A percentile compares a stretch with the other conserved stretches of the same genome.
These are phyloP conservation scores for Jacaranda copaia DNA, from an alignment of 257 asterid species.

Conservation along the genomic window DNA sequence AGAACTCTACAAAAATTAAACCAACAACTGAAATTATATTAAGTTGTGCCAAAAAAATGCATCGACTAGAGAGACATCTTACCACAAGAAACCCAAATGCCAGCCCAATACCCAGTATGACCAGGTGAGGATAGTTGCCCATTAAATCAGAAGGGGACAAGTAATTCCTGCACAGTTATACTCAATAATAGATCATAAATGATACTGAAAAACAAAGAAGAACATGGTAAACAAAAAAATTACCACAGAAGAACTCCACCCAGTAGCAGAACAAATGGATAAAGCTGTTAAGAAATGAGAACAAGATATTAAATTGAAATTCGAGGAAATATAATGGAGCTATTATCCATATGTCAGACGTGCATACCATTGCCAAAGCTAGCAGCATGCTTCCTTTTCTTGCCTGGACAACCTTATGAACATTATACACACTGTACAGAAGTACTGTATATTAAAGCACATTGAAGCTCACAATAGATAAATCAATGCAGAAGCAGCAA, in stretches of 20 bases:
- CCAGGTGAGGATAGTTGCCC: slow-evolving; percentile 68
- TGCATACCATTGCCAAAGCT: slow-evolving; percentile 94
- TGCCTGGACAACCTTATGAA: slow-evolving; percentile 81
- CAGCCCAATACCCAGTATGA: slow-evolving; percentile 82
- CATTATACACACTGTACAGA: slow-evolving; percentile 78
- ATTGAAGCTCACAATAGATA: slow-evolving; percentile 22
- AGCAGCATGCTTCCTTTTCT: slow-evolving; percentile 86
- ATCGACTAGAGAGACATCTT: slow-evolving; percentile 36
- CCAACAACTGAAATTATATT: slow-evolving; percentile 23
- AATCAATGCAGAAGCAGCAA: slow-evolving; percentile 27
- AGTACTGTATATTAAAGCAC: slow-evolving; percentile 24
- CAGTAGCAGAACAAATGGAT: slow-evolving; percentile 81
- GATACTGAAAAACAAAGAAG: not conserved
- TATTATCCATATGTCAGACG: slow-evolving; percentile 15
- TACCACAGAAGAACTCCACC: slow-evolving; percentile 91
- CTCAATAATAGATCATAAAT: slow-evolving; percentile 34
- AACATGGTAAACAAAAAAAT: slow-evolving; percentile 29
- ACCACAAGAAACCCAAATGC: slow-evolving; percentile 99
- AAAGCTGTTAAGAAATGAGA: slow-evolving; percentile 66
- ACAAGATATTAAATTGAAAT: slow-evolving; percentile 30
- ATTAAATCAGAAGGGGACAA: slow-evolving; percentile 82
- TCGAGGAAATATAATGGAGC: slow-evolving; percentile 8
- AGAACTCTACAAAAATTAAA: not conserved
- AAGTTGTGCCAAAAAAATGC: slow-evolving; percentile 10
- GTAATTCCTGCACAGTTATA: slow-evolving; percentile 66